A percentile compares a stretch with the other conserved stretches of the same genome.
phyloP scores from a whole-genome alignment of 768 basidiomycete genomes.

The Tricholoma flavovirens region DNA sequence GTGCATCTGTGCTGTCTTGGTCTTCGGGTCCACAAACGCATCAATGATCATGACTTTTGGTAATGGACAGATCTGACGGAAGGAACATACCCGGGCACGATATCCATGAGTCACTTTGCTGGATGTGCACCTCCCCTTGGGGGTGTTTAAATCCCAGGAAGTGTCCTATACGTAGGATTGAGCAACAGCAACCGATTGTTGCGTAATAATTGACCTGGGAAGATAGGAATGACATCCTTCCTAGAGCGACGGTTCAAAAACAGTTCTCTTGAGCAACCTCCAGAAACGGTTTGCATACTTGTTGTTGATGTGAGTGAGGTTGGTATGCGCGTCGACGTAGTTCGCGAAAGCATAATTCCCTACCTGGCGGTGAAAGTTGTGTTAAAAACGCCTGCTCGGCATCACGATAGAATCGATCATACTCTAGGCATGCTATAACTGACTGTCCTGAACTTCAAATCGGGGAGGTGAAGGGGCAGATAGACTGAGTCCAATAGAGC shows the following conservation, averaged over 20 bases:
- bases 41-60: background rate
- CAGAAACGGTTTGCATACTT: background rate
- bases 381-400: background rate
- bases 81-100: constrained; percentile 19
- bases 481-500: constrained; percentile 46
- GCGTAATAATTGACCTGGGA: constrained; percentile 20
- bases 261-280: background rate
- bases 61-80: background rate
- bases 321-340: constrained; percentile 19
- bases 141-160: constrained; percentile 38
- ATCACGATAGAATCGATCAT: constrained; percentile 10
- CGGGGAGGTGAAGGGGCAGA: constrained; percentile 45
- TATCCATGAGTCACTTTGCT: constrained; percentile 22
- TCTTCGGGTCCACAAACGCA: constrained; percentile 2
- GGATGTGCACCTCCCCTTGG: constrained; percentile 37
- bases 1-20: constrained; percentile 19
- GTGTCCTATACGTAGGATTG: constrained; percentile 12
- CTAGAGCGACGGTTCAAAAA: background rate
- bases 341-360: constrained; percentile 30
- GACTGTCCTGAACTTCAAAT: constrained; percentile 30
- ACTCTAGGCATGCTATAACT: constrained; percentile 42
- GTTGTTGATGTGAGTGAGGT: constrained; percentile 20
- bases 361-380: constrained; percentile 15
- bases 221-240: constrained; percentile 18
- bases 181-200: too few relatives aligned